phyloP scores from a whole-genome alignment of 306 rosid genomes.

The Ochetophila trinervis region DNA sequence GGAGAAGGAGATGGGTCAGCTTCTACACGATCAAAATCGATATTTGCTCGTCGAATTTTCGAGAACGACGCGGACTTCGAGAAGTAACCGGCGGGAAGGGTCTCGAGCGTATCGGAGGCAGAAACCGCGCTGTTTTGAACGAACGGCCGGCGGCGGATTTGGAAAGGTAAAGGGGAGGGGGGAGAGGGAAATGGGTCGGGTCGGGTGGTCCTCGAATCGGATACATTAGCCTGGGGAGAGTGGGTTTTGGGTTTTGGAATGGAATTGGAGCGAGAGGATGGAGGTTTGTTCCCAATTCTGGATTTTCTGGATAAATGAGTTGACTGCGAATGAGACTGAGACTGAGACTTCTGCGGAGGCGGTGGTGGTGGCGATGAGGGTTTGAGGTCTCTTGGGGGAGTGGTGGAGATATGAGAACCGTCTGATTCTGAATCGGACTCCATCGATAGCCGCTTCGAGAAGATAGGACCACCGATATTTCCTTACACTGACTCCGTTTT shows the following conservation, averaged over 20 bases:
- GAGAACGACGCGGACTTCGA: conserved; percentile 60
- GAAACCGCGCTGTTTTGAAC: conserved; percentile 28
- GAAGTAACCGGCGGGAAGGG: conserved; percentile 59
- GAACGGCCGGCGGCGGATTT: conserved; percentile 49
- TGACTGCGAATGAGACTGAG: conserved; percentile 17
- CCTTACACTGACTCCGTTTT: not conserved
- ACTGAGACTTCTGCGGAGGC: conserved; percentile 6
- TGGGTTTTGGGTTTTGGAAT: conserved; percentile 33
- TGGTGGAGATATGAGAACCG: conserved; percentile 79
- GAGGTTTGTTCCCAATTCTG: conserved; percentile 27
- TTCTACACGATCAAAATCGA: conserved; percentile 33
- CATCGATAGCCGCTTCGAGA: conserved; percentile 13
- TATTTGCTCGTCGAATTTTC: conserved; percentile 43
- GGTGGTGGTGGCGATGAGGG: conserved; percentile 30
- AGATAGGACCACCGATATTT: not conserved
- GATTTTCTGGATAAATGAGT: conserved; percentile 29
- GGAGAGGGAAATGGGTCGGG: conserved; percentile 30
- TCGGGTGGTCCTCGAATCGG: conserved; percentile 6
- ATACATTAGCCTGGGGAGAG: conserved; percentile 15
- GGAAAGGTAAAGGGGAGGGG: conserved; percentile 48
- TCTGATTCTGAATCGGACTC: conserved; percentile 68
- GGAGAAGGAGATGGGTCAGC: conserved; percentile 23
- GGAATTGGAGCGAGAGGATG: conserved; percentile 28
- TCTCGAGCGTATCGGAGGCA: conserved; percentile 40
- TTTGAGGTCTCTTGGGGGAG: conserved; percentile 66